These are phyloP conservation scores for Coriaria nepalensis DNA, from an alignment of 306 rosid genomes.

Conservation along the genomic window DNA sequence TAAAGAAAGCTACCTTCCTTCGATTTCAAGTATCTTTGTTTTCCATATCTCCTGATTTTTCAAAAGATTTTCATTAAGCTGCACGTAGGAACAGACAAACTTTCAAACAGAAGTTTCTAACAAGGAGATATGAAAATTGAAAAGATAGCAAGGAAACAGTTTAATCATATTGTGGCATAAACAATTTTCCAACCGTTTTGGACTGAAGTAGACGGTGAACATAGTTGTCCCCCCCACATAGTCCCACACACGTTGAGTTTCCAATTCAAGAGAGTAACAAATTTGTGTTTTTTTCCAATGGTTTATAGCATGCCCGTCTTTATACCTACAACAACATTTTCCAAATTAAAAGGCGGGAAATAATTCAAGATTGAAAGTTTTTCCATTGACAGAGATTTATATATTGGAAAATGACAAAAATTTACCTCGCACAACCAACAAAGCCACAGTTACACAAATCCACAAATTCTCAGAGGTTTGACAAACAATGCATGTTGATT, in stretches of 20 bases:
- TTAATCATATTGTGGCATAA: neutral
- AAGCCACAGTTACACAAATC: conserved; percentile 93
- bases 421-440: conserved; percentile 96
- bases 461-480: conserved; percentile 92
- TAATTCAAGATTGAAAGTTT: neutral
- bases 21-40: conserved; percentile 51
- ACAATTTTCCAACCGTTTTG: conserved; percentile 75
- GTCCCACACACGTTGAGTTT: conserved; percentile 93
- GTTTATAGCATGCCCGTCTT: conserved; percentile 80
- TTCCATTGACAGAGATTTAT: conserved; percentile 1
- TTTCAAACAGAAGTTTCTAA: conserved; percentile 1
- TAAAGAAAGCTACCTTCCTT: conserved; percentile 43
- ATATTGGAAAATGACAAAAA: neutral
- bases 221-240: conserved; percentile 88
- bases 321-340: conserved; percentile 38
- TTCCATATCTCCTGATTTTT: conserved; percentile 76
- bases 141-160: neutral
- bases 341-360: neutral
- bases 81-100: conserved; percentile 21
- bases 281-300: conserved; percentile 97
- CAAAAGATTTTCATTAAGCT: conserved; percentile 82
- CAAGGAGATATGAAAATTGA: neutral
- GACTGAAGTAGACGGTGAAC: conserved; percentile 90
- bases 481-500: conserved; percentile 72
- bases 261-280: conserved; percentile 91